Base-by-base conservation (phyloP, 768 basidiomycete genomes). In the Leccinum obscurum region DNA sequence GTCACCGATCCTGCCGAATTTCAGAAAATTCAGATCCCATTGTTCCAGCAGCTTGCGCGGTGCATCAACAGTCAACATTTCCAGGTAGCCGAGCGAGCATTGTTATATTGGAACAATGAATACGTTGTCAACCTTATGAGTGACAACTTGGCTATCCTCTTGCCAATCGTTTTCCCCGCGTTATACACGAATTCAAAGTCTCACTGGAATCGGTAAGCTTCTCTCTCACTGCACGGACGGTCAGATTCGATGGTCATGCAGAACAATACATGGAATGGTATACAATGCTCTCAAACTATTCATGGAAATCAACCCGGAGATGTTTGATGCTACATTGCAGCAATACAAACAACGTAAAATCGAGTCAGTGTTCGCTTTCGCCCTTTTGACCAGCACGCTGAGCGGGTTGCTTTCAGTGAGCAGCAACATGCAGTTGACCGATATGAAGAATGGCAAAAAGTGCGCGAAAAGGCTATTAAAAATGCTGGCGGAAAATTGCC, bases 21-120 rank as follows among this genome's bases (percentile, higher is more conserved):
- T 78, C 88, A 88, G 75, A 98, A 98, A 83, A 92, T 98, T 62
- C 92, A 97, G 75, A 79, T 92, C 20, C 85, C 91, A 10, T 78
- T 98, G 48, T 99, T 99, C 83, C 88, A 88, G 57, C 97, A 98
- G 74, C 83, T 99, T 30, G 89, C 95, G 35, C 85, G 93, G 62
- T 99, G 97, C 78, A 95, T 99, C 84, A 97, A 96, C 73, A 95
- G 92, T 70, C 97, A 98, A 74, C 97, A 99, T 77, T 99, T 99
- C 85, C 97, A 99, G 77, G 96, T 99, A 32, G 96, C 97, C 6
- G 97, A 99, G 75, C 86, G 97, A 48, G 96, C 96, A 3, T 76
- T 99, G 61, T 83, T 97, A 66, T 98, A 97, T 75, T 99, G 97
- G 97, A 98, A 98, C 78, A 98, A 98, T 78, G 97, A 98, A 78